phyloP scores from a whole-genome alignment of 495 filamentous ascomycete genomes.

The Xanthoparmelia taractica region DNA sequence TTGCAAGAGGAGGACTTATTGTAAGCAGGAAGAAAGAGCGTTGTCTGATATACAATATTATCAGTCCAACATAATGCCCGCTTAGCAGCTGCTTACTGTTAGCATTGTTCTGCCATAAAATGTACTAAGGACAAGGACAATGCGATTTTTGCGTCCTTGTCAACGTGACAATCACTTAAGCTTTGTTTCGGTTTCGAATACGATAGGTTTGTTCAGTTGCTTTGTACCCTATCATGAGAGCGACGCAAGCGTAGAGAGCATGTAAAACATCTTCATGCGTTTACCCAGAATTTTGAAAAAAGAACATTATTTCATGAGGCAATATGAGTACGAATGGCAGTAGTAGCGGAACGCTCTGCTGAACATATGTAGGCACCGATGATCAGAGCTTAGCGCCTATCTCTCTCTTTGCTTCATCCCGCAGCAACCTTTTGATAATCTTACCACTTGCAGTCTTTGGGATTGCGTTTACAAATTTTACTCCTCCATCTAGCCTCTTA shows the following conservation, averaged over 20 bases:
- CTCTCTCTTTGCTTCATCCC: conserved; percentile 32
- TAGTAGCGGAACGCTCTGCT: neutral
- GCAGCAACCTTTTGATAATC: conserved; percentile 61
- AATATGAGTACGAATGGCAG: neutral
- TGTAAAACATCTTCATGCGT: too few species aligned
- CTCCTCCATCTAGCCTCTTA: conserved; percentile 64
- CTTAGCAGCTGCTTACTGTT: neutral
- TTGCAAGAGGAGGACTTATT: neutral
- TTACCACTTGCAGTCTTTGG: conserved; percentile 74
- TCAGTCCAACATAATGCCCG: neutral
- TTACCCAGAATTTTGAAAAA: too few species aligned
- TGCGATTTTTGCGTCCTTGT: neutral
- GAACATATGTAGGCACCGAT: neutral
- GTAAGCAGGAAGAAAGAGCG: neutral
- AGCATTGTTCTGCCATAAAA: neutral
- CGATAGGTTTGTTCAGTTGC: too few species aligned
- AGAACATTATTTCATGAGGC: neutral
- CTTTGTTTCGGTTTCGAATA: neutral
- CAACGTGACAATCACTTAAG: neutral
- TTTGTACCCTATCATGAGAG: too few species aligned
- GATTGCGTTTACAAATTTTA: conserved; percentile 57
- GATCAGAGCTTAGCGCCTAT: conserved; percentile 1
- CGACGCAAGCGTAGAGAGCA: too few species aligned
- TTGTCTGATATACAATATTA: neutral
- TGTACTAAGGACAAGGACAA: neutral